Conservation (phyloP, 2,329 filamentous ascomycete species). For the Pseudocercospora cruenta region DNA sequence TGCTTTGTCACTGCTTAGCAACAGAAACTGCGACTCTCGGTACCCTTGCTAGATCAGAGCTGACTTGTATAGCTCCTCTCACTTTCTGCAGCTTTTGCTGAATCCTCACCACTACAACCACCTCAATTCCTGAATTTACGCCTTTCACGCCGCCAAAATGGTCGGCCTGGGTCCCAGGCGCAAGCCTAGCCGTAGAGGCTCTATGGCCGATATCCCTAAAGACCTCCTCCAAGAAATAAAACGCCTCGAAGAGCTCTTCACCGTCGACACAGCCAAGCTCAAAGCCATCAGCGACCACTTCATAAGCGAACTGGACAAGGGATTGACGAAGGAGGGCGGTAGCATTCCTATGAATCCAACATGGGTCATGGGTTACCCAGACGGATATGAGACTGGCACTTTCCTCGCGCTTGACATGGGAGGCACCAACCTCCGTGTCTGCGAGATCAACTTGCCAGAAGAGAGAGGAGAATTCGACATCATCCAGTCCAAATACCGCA, state of each 20-base stretch:
- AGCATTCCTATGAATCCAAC: conserved; percentile 98
- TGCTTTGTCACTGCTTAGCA: conserved; percentile 19
- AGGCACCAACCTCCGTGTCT: conserved; percentile 92
- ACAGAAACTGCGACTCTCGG: conserved; percentile 6
- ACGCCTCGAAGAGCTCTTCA: conserved; percentile 81
- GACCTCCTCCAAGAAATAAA: conserved; percentile 81
- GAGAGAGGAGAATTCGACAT: conserved; percentile 91
- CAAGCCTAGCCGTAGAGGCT: conserved; percentile 74
- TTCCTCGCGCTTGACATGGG: conserved; percentile 94
- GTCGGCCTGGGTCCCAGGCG: conserved; percentile 66
- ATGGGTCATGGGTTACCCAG: conserved; percentile 90
- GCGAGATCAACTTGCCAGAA: conserved; percentile 85
- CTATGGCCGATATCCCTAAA: conserved; percentile 87
- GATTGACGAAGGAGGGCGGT: conserved; percentile 84
- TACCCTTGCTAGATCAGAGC: background rate
- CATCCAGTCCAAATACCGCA: conserved; percentile 92
- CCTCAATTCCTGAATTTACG: background rate
- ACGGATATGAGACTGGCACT: conserved; percentile 83
- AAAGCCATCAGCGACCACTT: conserved; percentile 93
- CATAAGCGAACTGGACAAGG: conserved; percentile 82
- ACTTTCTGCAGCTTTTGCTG: background rate
- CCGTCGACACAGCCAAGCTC: conserved; percentile 74
- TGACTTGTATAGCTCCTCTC: background rate
- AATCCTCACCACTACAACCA: conserved; percentile 1
- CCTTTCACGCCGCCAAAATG: conserved; percentile 52